phyloP scores from a whole-genome alignment of 1,139 yeast genomes.

The Schwanniomyces etchellsii region DNA sequence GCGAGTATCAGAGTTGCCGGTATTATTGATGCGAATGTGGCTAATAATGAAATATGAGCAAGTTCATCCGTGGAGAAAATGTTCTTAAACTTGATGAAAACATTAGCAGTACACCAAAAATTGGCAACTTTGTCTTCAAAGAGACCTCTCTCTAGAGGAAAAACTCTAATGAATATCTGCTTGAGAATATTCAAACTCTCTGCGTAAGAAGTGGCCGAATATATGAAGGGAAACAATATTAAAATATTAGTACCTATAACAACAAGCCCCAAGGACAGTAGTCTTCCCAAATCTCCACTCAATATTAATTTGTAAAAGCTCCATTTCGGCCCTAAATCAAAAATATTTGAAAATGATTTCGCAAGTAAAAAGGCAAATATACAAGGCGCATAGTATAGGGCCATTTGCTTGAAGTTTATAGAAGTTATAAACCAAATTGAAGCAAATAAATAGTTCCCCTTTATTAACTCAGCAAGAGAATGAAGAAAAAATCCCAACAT shows the following conservation, averaged over 20 bases:
- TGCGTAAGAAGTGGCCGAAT: conserved; percentile 15
- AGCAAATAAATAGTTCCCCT: conserved; percentile 60
- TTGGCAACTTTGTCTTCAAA: conserved; percentile 98
- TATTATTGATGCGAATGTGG: conserved; percentile 60
- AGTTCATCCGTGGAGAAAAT: conserved; percentile 53
- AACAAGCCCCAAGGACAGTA: conserved; percentile 56
- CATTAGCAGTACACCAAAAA: conserved; percentile 90
- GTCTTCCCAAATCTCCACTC: conserved; percentile 35
- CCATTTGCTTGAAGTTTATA: conserved; percentile 90
- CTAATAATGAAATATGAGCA: conserved; percentile 53
- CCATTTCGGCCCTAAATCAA: conserved; percentile 10
- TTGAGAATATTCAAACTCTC: conserved; percentile 12
- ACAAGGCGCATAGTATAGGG: conserved; percentile 86
- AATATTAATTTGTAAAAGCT: conserved; percentile 3
- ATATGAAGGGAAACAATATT: conserved; percentile 58
- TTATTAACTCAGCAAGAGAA: conserved; percentile 60
- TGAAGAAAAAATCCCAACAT: conserved; percentile 84
- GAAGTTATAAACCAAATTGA: conserved; percentile 78
- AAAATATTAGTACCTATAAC: conserved; percentile 52
- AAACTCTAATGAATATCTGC: conserved; percentile 59
- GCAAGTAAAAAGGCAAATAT: conserved; percentile 73
- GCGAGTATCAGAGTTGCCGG: conserved; percentile 61
- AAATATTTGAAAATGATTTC: conserved; percentile 19
- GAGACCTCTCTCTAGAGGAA: conserved; percentile 91
- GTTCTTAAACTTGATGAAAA: conserved; percentile 63